phyloP scores from a whole-genome alignment of 768 basidiomycete genomes.

The Pulveroboletus frians region DNA sequence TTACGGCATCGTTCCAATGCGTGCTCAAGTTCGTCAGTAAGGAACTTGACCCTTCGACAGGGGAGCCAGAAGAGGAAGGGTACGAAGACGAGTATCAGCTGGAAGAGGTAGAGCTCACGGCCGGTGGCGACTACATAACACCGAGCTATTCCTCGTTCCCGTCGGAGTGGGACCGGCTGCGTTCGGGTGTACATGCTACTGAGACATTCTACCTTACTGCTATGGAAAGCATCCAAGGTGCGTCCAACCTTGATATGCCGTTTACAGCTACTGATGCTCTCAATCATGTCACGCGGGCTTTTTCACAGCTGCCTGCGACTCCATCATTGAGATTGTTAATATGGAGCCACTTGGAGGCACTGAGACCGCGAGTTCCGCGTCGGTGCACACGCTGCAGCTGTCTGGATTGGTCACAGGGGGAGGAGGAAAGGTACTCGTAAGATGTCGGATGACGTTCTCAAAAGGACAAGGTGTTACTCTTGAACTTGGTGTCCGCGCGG shows the following conservation, averaged over 20 bases:
- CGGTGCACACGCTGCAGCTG: conserved; percentile 91
- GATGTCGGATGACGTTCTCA: conserved; percentile 94
- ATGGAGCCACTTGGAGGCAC: conserved; percentile 97
- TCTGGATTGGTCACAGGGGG: conserved; percentile 89
- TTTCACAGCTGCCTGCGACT: conserved; percentile 83
- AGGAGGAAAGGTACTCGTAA: conserved; percentile 91
- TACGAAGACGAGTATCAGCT: conserved; percentile 98
- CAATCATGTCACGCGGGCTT: conserved; percentile 5
- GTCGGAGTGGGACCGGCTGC: conserved; percentile 92
- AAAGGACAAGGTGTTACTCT: conserved; percentile 88
- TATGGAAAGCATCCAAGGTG: conserved; percentile 92
- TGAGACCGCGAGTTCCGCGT: conserved; percentile 71
- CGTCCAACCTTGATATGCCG: conserved; percentile 23
- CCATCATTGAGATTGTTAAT: conserved; percentile 90
- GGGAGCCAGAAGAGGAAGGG: conserved; percentile 96
- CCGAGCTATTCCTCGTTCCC: conserved; percentile 92
- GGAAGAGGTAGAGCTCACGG: conserved; percentile 92
- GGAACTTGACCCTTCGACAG: conserved; percentile 92
- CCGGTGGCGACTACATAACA: conserved; percentile 89
- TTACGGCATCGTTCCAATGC: conserved; percentile 81
- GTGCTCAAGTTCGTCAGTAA: conserved; percentile 94
- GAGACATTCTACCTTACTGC: conserved; percentile 92
- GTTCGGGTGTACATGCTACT: conserved; percentile 68
- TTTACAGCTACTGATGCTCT: conserved; percentile 15
- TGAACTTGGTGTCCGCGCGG: conserved; percentile 87